Evolutionary conservation across 805 yeast species (phyloP), one percentile per base, ranked within the genome.

Genomic region (Wickerhamiella brachini): DNA sequence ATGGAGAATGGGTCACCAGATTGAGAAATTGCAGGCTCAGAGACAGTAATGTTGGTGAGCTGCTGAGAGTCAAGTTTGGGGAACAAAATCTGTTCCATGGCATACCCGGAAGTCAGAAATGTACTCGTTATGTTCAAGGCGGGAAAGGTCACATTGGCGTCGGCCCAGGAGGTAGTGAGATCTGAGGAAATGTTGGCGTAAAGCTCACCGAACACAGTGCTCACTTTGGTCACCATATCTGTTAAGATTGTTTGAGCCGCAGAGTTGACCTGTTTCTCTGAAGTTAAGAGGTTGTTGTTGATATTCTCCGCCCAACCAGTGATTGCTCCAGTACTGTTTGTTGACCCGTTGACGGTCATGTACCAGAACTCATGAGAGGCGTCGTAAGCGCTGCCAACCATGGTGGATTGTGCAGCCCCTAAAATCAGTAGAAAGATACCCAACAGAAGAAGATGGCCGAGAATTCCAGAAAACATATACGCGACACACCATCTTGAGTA

Each of bases 81-180:
- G 39, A 42, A 23, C 2, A 37, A 13, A 9, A 50, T 34, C 23
- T 50, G 49, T 31, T 47, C 49, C 21, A 50, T 34, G 13, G 52
- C 49, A 31, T 44, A 47, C 9, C 52, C 52, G 23, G 42, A 13
- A 8, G 44, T 5, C 24, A 41, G 22, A 5, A 41, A 15, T 5
- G 44, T 18, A 15, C 22, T 41, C 5, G 44, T 18, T 21, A 49
- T 31, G 13, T 21, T 18, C 15, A 31, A 17, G 18, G 17, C 3
- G 2, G 52, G 47, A n/a, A 21, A 31, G 12, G 48, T 45, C n/a
- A 39, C 31, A 22, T 45, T 49, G 8, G 34, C 44, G 2, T 37
- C 26, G 3, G 18, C 39, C 23, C 46, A 31, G 21, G 49, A 20
- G 18, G n/a, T n/a, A 2, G 22, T 13, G 22, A 26, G 34, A 17